A percentile compares a stretch with the other conserved stretches of the same genome.
These are phyloP conservation scores for Schizophyllum amplum DNA, from an alignment of 1,284 basidiomycete genomes.

Conservation along the genomic window DNA sequence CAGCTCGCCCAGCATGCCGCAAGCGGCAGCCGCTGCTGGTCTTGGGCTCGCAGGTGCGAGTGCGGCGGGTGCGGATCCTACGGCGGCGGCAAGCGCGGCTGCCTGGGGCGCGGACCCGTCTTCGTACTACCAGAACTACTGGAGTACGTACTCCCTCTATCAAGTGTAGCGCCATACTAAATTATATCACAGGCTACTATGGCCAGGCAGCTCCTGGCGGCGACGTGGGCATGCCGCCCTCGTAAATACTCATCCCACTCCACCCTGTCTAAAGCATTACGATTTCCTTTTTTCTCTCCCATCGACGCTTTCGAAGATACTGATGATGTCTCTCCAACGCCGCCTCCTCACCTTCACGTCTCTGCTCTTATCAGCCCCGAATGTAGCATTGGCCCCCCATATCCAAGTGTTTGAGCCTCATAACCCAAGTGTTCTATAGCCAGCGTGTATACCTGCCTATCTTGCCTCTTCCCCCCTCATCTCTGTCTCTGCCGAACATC, in stretches of 20 bases:
- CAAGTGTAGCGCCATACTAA: constrained; percentile 9
- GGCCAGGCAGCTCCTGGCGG: constrained; percentile 49
- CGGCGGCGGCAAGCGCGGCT: constrained; percentile 39
- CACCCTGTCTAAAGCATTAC: constrained; percentile 12
- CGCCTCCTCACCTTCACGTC: neutral
- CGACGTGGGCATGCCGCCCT: constrained; percentile 13
- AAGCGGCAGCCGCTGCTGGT: constrained; percentile 44
- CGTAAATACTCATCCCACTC: constrained; percentile 10
- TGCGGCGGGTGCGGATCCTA: constrained; percentile 48
- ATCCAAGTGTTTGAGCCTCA: neutral
- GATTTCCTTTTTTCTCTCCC: constrained; percentile 3
- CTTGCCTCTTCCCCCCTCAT: constrained; percentile 12
- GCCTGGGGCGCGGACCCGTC: constrained; percentile 56
- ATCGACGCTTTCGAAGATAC: neutral
- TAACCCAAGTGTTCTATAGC: neutral
- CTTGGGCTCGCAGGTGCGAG: constrained; percentile 42
- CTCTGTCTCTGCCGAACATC: constrained; percentile 11
- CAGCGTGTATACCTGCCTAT: constrained; percentile 5
- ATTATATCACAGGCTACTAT: constrained; percentile 54
- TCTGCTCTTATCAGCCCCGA: neutral
- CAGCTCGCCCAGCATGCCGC: constrained; percentile 61
- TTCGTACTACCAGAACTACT: constrained; percentile 70
- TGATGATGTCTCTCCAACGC: neutral
- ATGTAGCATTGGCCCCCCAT: neutral
- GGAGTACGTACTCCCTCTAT: neutral